These are phyloP conservation scores for Vaucheria bursata DNA, from an alignment of 352 stramenopile species.

Conservation along the genomic window DNA sequence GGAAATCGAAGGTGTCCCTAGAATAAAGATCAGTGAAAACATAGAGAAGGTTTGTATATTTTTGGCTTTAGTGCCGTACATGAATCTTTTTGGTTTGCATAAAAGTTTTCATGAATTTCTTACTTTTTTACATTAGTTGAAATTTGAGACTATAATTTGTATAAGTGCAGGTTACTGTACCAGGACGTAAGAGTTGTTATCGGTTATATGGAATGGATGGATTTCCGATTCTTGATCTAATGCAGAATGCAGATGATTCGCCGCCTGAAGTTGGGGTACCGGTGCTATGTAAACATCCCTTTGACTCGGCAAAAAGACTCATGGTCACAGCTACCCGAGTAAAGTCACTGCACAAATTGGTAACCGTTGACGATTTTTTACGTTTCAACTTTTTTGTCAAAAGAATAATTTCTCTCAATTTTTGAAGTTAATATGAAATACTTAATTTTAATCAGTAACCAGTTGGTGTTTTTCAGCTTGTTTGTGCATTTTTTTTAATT, in stretches of 20 bases:
- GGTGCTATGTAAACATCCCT: slow-evolving; percentile 71
- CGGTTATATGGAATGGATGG: slow-evolving; percentile 74
- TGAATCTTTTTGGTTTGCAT: background rate
- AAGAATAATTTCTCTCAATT: too few relatives aligned
- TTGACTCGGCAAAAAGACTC: slow-evolving; percentile 82
- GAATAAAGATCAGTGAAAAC: slow-evolving; percentile 97
- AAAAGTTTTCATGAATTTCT: background rate
- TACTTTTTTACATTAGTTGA: too few relatives aligned
- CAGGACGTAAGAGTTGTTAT: slow-evolving; percentile 75
- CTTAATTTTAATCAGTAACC: slow-evolving; percentile 46
- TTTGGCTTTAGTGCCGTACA: background rate
- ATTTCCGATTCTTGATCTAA: slow-evolving; percentile 74
- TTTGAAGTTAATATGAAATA: slow-evolving; percentile 56
- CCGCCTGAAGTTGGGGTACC: slow-evolving; percentile 67
- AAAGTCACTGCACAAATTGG: slow-evolving; percentile 57
- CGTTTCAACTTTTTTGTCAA: too few relatives aligned
- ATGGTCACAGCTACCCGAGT: slow-evolving; percentile 81
- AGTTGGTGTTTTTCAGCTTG: slow-evolving; percentile 14
- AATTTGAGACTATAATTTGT: too few relatives aligned
- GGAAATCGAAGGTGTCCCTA: slow-evolving; percentile 82
- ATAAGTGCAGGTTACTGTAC: slow-evolving; percentile 63
- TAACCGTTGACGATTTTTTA: slow-evolving; percentile 31
- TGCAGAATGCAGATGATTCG: slow-evolving; percentile 71
- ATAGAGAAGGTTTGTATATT: slow-evolving; percentile 72
- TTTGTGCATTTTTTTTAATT: background rate